Conservation (phyloP, 345 rosid genomes). For the Eutrema yunnanense region DNA sequence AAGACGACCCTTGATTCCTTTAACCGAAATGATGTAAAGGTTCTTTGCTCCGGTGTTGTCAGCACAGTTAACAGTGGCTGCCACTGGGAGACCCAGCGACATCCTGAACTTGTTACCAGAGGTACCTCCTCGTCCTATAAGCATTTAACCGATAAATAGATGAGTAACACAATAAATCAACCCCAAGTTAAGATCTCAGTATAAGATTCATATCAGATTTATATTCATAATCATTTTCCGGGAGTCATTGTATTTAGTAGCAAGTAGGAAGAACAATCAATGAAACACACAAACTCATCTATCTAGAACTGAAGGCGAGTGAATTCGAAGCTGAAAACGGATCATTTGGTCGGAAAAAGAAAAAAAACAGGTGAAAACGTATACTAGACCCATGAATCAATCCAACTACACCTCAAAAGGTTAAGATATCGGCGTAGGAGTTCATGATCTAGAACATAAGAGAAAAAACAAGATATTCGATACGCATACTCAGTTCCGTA, state of each 20-base stretch:
- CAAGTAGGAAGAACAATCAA: no score
- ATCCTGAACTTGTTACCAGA: slow-evolving; percentile 41
- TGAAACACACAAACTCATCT: no score
- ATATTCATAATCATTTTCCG: no score
- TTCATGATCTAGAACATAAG: not conserved
- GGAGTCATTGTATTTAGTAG: no score
- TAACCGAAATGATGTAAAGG: slow-evolving; percentile 36
- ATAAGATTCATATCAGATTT: no score
- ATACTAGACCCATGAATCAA: not conserved
- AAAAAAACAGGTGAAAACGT: not conserved
- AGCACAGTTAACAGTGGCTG: slow-evolving; percentile 38
- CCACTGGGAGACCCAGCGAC: slow-evolving; percentile 41
- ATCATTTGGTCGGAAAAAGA: not conserved
- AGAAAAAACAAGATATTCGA: not conserved
- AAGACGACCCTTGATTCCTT: slow-evolving; percentile 40
- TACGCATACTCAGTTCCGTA: not conserved
- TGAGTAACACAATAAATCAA: not conserved
- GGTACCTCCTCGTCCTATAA: slow-evolving; percentile 34
- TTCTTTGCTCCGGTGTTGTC: slow-evolving; percentile 38
- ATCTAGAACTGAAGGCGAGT: no score
- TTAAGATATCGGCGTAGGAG: not conserved
- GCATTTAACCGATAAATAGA: not conserved
- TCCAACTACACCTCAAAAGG: not conserved
- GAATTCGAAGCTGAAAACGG: no score
- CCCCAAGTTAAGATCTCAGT: no score